phyloP scores from a whole-genome alignment of 805 yeast genomes.

The Ogataea glucozyma region DNA sequence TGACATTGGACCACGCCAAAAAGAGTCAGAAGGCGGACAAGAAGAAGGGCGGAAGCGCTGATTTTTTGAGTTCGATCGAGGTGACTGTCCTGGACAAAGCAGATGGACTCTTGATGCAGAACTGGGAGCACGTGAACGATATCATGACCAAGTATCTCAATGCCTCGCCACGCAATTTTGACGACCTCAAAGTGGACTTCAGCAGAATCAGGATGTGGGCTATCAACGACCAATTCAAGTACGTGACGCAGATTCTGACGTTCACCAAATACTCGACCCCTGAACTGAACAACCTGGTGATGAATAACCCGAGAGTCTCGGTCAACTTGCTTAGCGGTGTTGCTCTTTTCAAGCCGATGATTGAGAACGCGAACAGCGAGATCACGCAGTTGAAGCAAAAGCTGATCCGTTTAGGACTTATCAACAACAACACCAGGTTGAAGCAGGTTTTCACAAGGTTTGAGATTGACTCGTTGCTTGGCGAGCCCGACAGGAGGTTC shows the following conservation, averaged over 20 bases:
- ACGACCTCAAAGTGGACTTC: conserved; percentile 72
- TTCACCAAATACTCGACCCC: conserved; percentile 82
- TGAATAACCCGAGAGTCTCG: conserved; percentile 44
- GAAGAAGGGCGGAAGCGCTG: conserved; percentile 53
- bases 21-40: conserved; percentile 39
- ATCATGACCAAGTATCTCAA: conserved; percentile 70
- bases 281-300: conserved; percentile 64
- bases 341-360: conserved; percentile 51
- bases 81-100: conserved; percentile 77
- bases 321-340: conserved; percentile 57
- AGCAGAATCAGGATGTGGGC: conserved; percentile 91
- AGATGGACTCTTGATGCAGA: conserved; percentile 86
- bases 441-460: conserved; percentile 74
- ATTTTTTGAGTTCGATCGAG: conserved; percentile 88
- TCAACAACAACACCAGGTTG: conserved; percentile 46
- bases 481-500: conserved; percentile 83
- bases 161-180: conserved; percentile 69
- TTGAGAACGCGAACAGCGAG: conserved; percentile 49
- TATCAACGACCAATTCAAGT: conserved; percentile 75
- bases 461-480: conserved; percentile 51
- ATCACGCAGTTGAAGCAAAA: conserved; percentile 59
- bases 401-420: conserved; percentile 30
- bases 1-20: conserved; percentile 63
- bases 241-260: conserved; percentile 74
- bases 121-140: conserved; percentile 80